phyloP scores from a whole-genome alignment of 768 basidiomycete genomes.

The Lactarius hatsudake region DNA sequence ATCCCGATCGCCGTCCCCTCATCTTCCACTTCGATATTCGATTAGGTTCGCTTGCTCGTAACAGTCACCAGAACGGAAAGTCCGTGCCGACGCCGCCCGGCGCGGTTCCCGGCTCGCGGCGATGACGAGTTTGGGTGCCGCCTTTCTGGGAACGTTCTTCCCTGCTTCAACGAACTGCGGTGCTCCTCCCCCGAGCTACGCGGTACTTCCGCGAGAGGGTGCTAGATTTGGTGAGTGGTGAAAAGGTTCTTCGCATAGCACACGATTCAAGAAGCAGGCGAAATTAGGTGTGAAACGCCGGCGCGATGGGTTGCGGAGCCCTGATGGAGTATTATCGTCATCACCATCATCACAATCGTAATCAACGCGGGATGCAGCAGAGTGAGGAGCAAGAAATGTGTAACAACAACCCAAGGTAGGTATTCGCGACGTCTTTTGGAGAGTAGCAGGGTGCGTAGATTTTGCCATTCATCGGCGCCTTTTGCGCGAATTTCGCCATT shows the following conservation, averaged over 20 bases:
- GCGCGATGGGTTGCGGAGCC: neutral
- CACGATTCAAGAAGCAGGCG: neutral
- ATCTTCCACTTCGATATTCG: neutral
- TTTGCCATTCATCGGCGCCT: slow-evolving; percentile 17
- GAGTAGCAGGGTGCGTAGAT: slow-evolving; percentile 15
- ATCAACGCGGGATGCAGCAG: neutral
- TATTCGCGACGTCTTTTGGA: neutral
- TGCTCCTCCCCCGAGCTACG: neutral
- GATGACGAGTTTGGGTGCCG: neutral
- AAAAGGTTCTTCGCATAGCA: neutral
- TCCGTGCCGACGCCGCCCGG: neutral
- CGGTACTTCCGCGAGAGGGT: slow-evolving; percentile 24
- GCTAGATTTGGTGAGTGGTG: neutral
- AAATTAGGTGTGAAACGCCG: neutral
- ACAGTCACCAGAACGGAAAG: neutral
- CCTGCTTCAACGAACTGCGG: neutral
- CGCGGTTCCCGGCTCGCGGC: neutral
- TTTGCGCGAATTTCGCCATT: slow-evolving; percentile 19
- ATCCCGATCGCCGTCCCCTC: neutral
- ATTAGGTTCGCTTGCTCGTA: slow-evolving; percentile 9
- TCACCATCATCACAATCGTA: neutral
- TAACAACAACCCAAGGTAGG: neutral
- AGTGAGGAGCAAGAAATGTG: neutral
- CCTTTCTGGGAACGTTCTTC: neutral
- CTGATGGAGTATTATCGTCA: slow-evolving; percentile 1